Evolutionary conservation across 192 early-diverging fungal species (phyloP), one percentile per base, ranked within the genome.

Genomic region (Borealophlyctis nickersoniae): DNA sequence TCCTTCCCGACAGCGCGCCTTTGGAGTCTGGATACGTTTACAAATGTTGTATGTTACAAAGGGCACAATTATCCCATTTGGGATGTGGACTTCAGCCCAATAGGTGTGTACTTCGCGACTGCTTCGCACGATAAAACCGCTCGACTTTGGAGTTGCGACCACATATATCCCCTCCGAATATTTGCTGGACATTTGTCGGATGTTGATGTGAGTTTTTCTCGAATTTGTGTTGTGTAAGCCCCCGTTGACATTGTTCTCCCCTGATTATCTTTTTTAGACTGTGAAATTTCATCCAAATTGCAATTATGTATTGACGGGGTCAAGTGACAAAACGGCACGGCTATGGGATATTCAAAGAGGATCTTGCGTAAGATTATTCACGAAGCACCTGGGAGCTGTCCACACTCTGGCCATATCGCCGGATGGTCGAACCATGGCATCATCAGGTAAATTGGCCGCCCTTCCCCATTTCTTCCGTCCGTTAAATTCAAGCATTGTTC

Each of bases 111-210:
- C 74, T 99, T 99, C 84, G 97, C 92, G 2, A 98, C 94, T 2
- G 91, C 92, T 0, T 92, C 90, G 23, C 92, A 95, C 67, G 97
- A 99, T 74, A 80, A 91, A 62, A 99, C 95, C 0, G 92, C 97
- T 28, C 78, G 95, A 36, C 78, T 99, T 23, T 99, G 95, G 95
- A 92, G 92, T 67, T 91, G 89, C 63, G 97, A 99, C 69, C 95
- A 96, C 63, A 92, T 97, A 36, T 89, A 91, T 69, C 93, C 95
- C 13, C 71, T 99, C 67, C 86, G 97, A 56, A 89, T 99, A 32
- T 97, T 99, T 86, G 95, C 92, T 56, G 97, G 97, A 24, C 97
- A 99, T 78, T 71, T 94, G 48, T 91, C 94, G 0, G 97, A 99
- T 75, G 97, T 99, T 9, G 94, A 98, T 63, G 90, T 91, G 83